phyloP scores from a whole-genome alignment of 2,329 filamentous ascomycete species.

The Aspergillus spinulosporus region DNA sequence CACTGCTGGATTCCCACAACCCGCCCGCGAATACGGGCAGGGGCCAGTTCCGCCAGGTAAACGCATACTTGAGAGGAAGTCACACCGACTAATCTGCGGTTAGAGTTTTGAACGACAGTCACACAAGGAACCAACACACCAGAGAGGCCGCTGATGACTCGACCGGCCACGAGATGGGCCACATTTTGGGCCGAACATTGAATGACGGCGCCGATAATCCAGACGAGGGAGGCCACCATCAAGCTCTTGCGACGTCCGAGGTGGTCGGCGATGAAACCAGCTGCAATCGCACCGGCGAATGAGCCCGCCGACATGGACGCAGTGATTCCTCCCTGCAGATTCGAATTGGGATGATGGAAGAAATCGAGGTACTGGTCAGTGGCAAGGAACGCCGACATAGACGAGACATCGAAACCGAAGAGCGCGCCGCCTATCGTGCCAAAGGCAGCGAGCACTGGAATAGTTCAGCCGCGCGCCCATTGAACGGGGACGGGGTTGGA shows the following conservation, averaged over 20 bases:
- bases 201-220: constrained; percentile 39
- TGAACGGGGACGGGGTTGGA: neutral
- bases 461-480: neutral
- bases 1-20: constrained; percentile 49
- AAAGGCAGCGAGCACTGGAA: constrained; percentile 53
- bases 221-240: constrained; percentile 35
- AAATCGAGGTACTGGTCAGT: constrained; percentile 56
- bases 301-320: constrained; percentile 72
- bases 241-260: constrained; percentile 46
- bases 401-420: constrained; percentile 60
- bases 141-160: constrained; percentile 46
- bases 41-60: constrained; percentile 47
- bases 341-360: constrained; percentile 50
- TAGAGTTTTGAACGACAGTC: neutral
- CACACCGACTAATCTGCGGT: constrained; percentile 36
- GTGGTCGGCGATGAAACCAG: constrained; percentile 39
- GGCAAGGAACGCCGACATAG: constrained; percentile 49
- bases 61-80: constrained; percentile 48
- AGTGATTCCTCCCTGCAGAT: constrained; percentile 55
- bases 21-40: constrained; percentile 43
- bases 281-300: constrained; percentile 59
- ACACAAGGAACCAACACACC: constrained; percentile 15
- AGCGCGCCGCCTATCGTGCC: constrained; percentile 58
- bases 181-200: constrained; percentile 35
- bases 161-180: constrained; percentile 49